Base-by-base conservation (phyloP, 257 asterid species). In the Solanum chiquidenum region DNA sequence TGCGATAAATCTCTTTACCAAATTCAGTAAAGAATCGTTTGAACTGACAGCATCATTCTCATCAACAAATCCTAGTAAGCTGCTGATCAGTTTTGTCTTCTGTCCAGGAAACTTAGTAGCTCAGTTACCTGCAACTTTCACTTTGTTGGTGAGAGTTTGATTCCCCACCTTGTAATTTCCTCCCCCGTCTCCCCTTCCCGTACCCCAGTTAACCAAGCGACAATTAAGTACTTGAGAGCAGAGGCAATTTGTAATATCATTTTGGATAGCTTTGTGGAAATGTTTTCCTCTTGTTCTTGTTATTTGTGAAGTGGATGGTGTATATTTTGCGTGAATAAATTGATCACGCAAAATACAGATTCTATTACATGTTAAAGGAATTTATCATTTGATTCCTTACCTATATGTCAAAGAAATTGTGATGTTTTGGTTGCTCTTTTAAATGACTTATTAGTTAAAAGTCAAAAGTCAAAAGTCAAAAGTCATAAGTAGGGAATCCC, bases 1-100 rank as follows among this genome's bases (percentile, higher is more conserved):
- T 83, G 97, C 96, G 64, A 92, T 95, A 94, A 95, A 94, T 86
- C 93, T 91, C 87, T 92, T 14, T 90, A 92, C 89, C 94, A 94
- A 88, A 71, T 5, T 52, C 91, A 1, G 91, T 60, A 44, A 90
- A 85, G 80, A 87, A 89, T 89, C 92, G 93, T 18, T 83, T 25
- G 89, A 73, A 79, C 21, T 94, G 60, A 87, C 93, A 0, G 96
- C 94, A 80, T 89, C 88, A 20, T 88, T 93, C 85, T 89, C 98
- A 2, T 89, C 94, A 20, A 69, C 88, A 0, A 90, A 92, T 89
- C 96, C 94, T 14, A 93, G 95, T 94, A 92, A 92, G 93, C 86
- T 69, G 14, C 55, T 64, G 74, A 68, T 33, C 25, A 18, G 8
- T 40, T 52, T 52, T 40, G 31, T 21, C 69, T 16, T 83, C 7